Conservation (phyloP, 805 yeast genomes). For the Candida ponderosae region DNA sequence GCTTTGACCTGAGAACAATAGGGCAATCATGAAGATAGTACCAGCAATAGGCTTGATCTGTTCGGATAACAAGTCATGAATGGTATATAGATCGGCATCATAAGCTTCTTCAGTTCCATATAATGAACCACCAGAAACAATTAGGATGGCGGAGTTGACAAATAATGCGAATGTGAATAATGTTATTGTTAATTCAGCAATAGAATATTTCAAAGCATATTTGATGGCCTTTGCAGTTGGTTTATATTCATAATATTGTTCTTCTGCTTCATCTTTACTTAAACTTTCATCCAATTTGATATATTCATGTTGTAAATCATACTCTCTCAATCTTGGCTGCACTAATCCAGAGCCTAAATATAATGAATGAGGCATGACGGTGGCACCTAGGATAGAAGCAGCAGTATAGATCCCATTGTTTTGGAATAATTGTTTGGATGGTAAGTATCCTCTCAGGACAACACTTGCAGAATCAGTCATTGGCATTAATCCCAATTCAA, state of each 20-base stretch:
- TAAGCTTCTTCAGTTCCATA: constrained; percentile 62
- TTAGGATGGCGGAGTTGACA: constrained; percentile 76
- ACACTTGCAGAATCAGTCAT: constrained; percentile 34
- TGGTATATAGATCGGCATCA: constrained; percentile 76
- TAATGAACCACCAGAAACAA: constrained; percentile 75
- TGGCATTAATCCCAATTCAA: constrained; percentile 57
- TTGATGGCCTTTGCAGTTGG: constrained; percentile 71
- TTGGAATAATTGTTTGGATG: constrained; percentile 43
- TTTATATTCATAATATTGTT: constrained; percentile 40
- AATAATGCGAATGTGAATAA: constrained; percentile 76
- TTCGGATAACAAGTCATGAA: constrained; percentile 53
- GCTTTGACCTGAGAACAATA: constrained; percentile 78
- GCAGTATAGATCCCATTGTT: constrained; percentile 65
- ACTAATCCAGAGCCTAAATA: constrained; percentile 83
- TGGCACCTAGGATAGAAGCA: constrained; percentile 83
- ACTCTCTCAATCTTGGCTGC: constrained; percentile 75
- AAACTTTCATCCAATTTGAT: constrained; percentile 20
- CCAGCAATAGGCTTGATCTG: constrained; percentile 74
- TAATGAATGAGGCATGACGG: constrained; percentile 89
- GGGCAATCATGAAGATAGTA: constrained; percentile 74
- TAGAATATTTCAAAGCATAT: constrained; percentile 65
- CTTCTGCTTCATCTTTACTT: constrained; percentile 20
- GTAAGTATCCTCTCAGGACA: constrained; percentile 63
- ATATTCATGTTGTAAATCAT: constrained; percentile 52
- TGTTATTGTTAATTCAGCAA: constrained; percentile 62